Evolutionary conservation across 106 monocot genomes (phyloP), one percentile per base, ranked within the genome.

Genomic region (Xerophyta viscosa): DNA sequence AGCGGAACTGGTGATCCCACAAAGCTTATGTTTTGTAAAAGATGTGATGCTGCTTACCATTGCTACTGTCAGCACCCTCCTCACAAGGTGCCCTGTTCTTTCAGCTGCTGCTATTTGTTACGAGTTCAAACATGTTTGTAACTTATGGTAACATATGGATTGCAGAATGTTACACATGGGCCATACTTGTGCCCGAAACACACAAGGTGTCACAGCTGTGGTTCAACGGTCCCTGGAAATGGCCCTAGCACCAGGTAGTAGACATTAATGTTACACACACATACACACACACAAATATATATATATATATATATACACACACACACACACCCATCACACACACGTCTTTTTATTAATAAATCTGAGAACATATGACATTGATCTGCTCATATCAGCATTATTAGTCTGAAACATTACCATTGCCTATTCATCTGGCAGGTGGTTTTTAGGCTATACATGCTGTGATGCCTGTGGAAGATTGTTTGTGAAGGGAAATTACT

Each of bases 381-480:
- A n/a, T n/a, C n/a, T n/a, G n/a, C n/a, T n/a, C n/a, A n/a, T n/a
- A n/a, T n/a, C n/a, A n/a, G n/a, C n/a, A n/a, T n/a, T n/a, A n/a
- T n/a, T n/a, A n/a, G n/a, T n/a, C n/a, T n/a, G n/a, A n/a, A n/a
- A n/a, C n/a, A n/a, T n/a, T n/a, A n/a, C n/a, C n/a, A n/a, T n/a
- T n/a, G n/a, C n/a, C n/a, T n/a, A n/a, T n/a, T n/a, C n/a, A n/a
- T n/a, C n/a, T n/a, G n/a, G n/a, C n/a, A n/a, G 96, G 70, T 96
- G 96, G 96, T 89, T 96, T 73, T 60, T 96, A 66, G 78, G 76
- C 0, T 96, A 96, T 62, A 96, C 89, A 39, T 89, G 85, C 62
- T 96, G 96, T 66, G 96, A 96, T 79, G 96, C 96, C 25, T 96
- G 96, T 71, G 96, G 96, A 61, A 70, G 96, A 71, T 65, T 96